Evolutionary conservation across 192 early-diverging fungal genomes (phyloP).

Genomic region (Bifiguratus adelaidae): DNA sequence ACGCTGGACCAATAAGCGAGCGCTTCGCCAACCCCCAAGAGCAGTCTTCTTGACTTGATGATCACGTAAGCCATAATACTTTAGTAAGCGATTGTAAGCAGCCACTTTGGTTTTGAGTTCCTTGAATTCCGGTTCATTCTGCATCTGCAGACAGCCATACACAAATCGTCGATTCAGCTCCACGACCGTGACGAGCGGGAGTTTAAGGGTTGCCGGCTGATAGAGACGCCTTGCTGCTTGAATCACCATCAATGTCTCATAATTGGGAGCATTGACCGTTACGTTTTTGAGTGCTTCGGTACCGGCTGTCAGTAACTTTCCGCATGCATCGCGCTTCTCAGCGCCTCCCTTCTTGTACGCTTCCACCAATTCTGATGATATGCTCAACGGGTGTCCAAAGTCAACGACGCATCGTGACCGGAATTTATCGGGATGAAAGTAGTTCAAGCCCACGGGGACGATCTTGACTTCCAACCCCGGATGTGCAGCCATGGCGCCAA

Average conservation of each 20-base stretch:
- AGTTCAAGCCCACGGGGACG: constrained; percentile 86
- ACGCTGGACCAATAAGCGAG: constrained; percentile 60
- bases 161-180: constrained; percentile 85
- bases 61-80: constrained; percentile 89
- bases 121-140: constrained; percentile 71
- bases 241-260: constrained; percentile 85
- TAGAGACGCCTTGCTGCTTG: constrained; percentile 93
- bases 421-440: constrained; percentile 94
- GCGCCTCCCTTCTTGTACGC: constrained; percentile 75
- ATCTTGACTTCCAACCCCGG: constrained; percentile 84
- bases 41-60: constrained; percentile 87
- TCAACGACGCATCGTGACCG: constrained; percentile 93
- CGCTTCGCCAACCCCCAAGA: constrained; percentile 49
- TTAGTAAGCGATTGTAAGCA: constrained; percentile 81
- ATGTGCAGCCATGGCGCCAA: constrained; percentile 82
- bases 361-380: constrained; percentile 67
- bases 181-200: constrained; percentile 77
- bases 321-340: constrained; percentile 75
- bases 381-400: constrained; percentile 84
- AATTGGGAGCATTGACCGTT: constrained; percentile 88
- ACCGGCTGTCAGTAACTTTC: constrained; percentile 66
- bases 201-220: constrained; percentile 72
- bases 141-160: constrained; percentile 71
- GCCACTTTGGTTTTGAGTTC: constrained; percentile 65
- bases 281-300: constrained; percentile 74